Evolutionary conservation across 2,329 filamentous ascomycete species (phyloP), one percentile per base, ranked within the genome.

Genomic region (Dactylellina parvicollis): DNA sequence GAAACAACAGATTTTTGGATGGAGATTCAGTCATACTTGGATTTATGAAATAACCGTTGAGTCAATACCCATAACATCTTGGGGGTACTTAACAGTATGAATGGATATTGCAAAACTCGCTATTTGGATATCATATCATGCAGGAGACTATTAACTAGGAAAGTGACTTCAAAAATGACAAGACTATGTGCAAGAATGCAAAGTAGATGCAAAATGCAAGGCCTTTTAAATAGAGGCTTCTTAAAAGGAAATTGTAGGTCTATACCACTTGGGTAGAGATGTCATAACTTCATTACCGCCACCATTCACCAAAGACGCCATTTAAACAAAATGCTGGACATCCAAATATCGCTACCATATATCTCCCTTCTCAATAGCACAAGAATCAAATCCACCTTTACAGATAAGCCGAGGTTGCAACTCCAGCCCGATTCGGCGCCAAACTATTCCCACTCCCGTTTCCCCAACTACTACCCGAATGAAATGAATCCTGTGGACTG

Each of bases 371-470:
- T 28, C 14, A 22, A 38, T 22, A n/a, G 14, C 20, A 26, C 20
- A 28, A 34, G 38, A 40, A 62, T 10, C 10, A 42, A 52, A 44
- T n/a, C n/a, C n/a, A 3, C 4, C 18, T 46, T 47, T 36, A 72
- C 22, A 72, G 12, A 42, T 72, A 72, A 20, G 26, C 24, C 14
- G 67, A 54, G 5, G 55, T 44, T 14, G 59, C 34, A 24, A 64
- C 42, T 18, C 52, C 59, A 14, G 34, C 36, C 3, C 26, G 28
- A 47, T 36, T 47, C 10, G 44, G 40, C 8, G 18, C 24, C n/a
- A 66, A 16, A 22, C 55, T 64, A 5, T 50, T 60, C 16, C 50
- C 50, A 40, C 60, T 66, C 8, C 55, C 26, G 16, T 40, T 70
- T 14, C 20, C 34, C 67, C 67, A 72, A 10, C 24, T 54, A 8